These are phyloP conservation scores for Fusarium abutilonis DNA, from an alignment of 2,329 filamentous ascomycete genomes.

Conservation along the genomic window DNA sequence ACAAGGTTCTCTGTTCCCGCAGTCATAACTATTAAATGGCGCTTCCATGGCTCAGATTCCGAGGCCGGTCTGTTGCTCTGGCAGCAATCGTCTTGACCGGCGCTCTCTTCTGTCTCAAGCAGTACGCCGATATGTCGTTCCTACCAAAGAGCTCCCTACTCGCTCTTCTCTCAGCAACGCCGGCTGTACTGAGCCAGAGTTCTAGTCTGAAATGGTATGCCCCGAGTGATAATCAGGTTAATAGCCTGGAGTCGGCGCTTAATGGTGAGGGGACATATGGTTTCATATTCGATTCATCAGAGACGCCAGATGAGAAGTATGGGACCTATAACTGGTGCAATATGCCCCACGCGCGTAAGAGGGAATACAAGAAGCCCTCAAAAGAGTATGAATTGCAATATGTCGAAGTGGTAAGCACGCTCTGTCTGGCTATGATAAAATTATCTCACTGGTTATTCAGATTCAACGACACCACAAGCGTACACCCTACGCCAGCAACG, in stretches of 20 bases:
- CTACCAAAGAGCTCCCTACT: constrained; percentile 22
- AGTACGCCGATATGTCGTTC: constrained; percentile 31
- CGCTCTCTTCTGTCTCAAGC: constrained; percentile 9
- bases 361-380: constrained; percentile 68
- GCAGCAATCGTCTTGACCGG: constrained; percentile 11
- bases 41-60: constrained; percentile 18
- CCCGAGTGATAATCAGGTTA: constrained; percentile 65
- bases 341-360: constrained; percentile 81
- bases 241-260: constrained; percentile 68
- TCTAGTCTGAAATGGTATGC: constrained; percentile 66
- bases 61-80: constrained; percentile 10
- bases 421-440: not conserved
- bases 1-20: not conserved
- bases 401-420: constrained; percentile 73
- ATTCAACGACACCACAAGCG: constrained; percentile 88
- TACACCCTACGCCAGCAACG: constrained; percentile 81
- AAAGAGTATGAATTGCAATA: constrained; percentile 73
- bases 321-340: constrained; percentile 84
- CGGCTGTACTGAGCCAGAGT: constrained; percentile 16
- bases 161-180: constrained; percentile 24
- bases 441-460: constrained; percentile 47
- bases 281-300: constrained; percentile 76
- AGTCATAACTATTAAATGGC: constrained; percentile 17
- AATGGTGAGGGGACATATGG: constrained; percentile 72
- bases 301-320: constrained; percentile 64